Base-by-base conservation (phyloP, 352 stramenopile species). In the Phytopythium sindhum region DNA sequence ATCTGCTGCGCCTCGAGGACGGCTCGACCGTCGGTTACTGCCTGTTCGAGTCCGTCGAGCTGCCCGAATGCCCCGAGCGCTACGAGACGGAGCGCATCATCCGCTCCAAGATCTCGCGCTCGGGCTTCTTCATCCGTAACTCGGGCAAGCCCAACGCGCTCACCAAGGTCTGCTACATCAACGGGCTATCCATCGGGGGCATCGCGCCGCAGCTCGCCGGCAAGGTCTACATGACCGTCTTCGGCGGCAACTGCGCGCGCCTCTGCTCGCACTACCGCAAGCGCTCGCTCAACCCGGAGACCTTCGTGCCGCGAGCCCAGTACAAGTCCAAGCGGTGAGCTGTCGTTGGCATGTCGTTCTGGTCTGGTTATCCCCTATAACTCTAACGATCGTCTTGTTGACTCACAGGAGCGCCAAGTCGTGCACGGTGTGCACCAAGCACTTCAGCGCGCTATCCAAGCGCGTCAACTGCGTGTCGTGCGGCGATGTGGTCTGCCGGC, bases 21-120 rank as follows among this genome's bases (percentile, higher is more conserved):
- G 61, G 69, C n/a, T 78, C 76, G 21, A 85, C 73, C 1, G 67
- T 85, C 11, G 78, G 75, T 55, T 88, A 88, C 56, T 88, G 78
- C 64, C 74, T 88, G 3, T 85, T 73, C 68, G 73, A 84, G 23
- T 88, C 78, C 2, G 73, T 88, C 61, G 75, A 82, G 19, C 55
- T 77, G 11, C 67, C 66, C 0, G 72, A 77, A 24, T 80, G 65
- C 61, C 66, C 69, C 4, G 67, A 80, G 26, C 59, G 67, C 45
- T 73, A 50, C 39, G 53, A 52, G 15, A 57, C 63, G 2, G 67
- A 82, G 35, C 70, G 65, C 47, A 73, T 77, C 56, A 68, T 78
- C 11, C 67, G 75, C 9, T 75, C 69, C 39, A 76, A 72, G 59
- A 78, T 84, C 65, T 65, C 51, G 41, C 65, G 68, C 24, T 87